Evolutionary conservation across 176 grass and related monocot species (phyloP), one percentile per base, ranked within the genome.

Genomic region (Eragrostis curvula): DNA sequence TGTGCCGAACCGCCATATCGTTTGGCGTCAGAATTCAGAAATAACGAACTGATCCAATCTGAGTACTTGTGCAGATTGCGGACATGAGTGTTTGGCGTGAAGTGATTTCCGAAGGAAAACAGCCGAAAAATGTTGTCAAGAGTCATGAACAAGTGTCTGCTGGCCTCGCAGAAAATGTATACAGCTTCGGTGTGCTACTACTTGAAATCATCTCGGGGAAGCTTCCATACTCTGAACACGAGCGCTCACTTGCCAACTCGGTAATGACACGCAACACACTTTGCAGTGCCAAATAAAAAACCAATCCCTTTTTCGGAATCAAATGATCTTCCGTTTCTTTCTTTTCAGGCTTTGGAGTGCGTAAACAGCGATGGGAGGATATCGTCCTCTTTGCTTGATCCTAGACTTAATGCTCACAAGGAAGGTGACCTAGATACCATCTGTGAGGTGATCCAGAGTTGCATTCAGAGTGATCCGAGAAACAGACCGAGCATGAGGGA

Each of bases 191-290:
- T 25, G 12, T 87, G n/a, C 53, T 97, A n/a, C 52, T 93, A 44
- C 87, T 97, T 47, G 94, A 97, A 85, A 92, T 97, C 32, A 87
- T 97, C 74, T 97, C 94, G 42, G 88, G 88, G 49, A 97, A 89
- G 79, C 77, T 74, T 42, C 86, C 84, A 27, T 77, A 89, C 74
- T 80, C 84, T 27, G 57, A 52, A 88, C 65, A 88, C 13, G 77
- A 81, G 60, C 72, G 51, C 52, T 85, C 78, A 62, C 78, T 91
- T 12, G 18, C 74, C 18, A 91, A 79, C 74, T 75, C 73, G 94
- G 94, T 93, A 91, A 81, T 41, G 46, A 39, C 5, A 36, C 5
- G 57, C 4, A 66, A 25, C 63, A 41, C 7, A 59, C 8, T 12
- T 12, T 79, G 45, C 62, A 6, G 88, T 21, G 20, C 6, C 56